Evolutionary conservation across 441 rosid species (phyloP).

Genomic region (Gossypium schwendimanii): DNA sequence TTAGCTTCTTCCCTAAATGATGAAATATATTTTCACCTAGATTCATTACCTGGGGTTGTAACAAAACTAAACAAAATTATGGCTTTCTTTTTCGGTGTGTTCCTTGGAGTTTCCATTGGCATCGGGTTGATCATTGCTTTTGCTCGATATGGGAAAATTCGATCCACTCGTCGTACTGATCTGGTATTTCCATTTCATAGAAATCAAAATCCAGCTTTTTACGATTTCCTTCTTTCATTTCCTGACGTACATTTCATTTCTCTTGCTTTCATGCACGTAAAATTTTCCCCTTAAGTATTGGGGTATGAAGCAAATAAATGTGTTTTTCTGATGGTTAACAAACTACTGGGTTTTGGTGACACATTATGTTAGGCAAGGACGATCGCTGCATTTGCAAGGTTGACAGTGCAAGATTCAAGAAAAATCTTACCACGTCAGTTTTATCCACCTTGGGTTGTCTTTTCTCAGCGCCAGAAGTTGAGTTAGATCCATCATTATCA

Average conservation of each 20-base stretch:
- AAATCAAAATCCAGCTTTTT: neutral
- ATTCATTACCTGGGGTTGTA: neutral
- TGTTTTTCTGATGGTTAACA: neutral
- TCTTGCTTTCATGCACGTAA: neutral
- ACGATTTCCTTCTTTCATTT: neutral
- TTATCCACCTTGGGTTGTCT: conserved; percentile 86
- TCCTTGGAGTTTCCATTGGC: conserved; percentile 56
- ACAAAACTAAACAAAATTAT: conserved; percentile 21
- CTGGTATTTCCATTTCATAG: conserved; percentile 36
- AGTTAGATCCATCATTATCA: conserved; percentile 17
- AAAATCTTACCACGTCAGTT: conserved; percentile 54
- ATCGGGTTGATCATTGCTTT: conserved; percentile 54
- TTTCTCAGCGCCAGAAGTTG: conserved; percentile 74
- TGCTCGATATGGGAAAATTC: conserved; percentile 48
- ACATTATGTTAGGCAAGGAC: conserved; percentile 42
- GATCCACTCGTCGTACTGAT: conserved; percentile 57
- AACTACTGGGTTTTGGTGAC: neutral
- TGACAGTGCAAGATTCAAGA: conserved; percentile 82
- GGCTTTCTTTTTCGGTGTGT: conserved; percentile 54
- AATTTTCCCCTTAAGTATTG: neutral
- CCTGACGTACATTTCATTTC: neutral
- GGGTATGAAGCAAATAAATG: neutral
- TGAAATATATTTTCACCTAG: neutral
- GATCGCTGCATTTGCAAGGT: conserved; percentile 85
- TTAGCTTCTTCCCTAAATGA: neutral